A percentile compares a stretch with the other conserved stretches of the same genome.
Evolutionary conservation across 345 rosid genomes (phyloP).

Genomic region (Angophora floribunda): DNA sequence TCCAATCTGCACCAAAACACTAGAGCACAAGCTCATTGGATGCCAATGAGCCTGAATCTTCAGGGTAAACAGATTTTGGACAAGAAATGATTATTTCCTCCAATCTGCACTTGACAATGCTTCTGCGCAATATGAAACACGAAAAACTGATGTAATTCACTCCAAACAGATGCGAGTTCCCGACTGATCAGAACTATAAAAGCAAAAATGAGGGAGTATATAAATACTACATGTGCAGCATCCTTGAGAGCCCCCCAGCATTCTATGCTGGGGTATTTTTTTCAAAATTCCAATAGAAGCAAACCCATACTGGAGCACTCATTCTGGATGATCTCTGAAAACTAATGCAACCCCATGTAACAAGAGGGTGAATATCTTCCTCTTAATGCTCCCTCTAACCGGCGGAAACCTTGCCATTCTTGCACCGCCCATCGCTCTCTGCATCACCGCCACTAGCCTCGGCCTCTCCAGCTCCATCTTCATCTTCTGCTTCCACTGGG

Average conservation of each 20-base stretch:
- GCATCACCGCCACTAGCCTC: not conserved
- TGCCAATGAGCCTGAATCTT: not conserved
- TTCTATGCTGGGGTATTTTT: conserved; percentile 54
- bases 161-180: not conserved
- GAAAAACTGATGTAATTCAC: not conserved
- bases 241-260: conserved; percentile 81
- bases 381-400: conserved; percentile 26
- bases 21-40: not conserved
- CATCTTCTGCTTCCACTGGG: not conserved
- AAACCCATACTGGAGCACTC: conserved; percentile 65
- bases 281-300: conserved; percentile 63
- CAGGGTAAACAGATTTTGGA: not conserved
- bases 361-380: conserved; percentile 13
- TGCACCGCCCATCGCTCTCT: not conserved
- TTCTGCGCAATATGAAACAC: too few relatives aligned
- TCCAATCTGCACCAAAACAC: not conserved
- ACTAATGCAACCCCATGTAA: conserved; percentile 60
- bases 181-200: not conserved
- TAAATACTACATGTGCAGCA: conserved; percentile 45
- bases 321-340: conserved; percentile 49
- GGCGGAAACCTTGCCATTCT: not conserved
- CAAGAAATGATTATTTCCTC: not conserved
- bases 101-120: not conserved
- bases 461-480: not conserved
- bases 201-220: not conserved